Evolutionary conservation across 2,329 filamentous ascomycete species (phyloP).

Genomic region (Sphaerostilbella broomeana): DNA sequence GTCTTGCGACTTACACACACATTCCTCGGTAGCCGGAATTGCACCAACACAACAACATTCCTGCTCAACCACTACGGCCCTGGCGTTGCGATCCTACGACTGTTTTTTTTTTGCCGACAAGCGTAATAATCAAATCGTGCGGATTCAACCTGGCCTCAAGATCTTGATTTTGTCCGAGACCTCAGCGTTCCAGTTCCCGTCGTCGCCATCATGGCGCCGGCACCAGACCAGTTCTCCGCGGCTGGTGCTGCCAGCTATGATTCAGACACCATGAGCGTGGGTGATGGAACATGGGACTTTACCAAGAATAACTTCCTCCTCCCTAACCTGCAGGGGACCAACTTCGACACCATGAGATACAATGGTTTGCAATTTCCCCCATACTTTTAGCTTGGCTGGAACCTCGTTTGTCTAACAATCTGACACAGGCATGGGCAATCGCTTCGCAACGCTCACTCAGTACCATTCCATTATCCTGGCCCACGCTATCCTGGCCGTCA

Average conservation of each 20-base stretch:
- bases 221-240: constrained; percentile 54
- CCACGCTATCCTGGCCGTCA: constrained; percentile 64
- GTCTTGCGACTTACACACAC: too few relatives aligned
- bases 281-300: constrained; percentile 80
- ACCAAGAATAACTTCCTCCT: constrained; percentile 70
- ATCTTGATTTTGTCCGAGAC: neutral
- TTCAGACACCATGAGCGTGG: constrained; percentile 68
- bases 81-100: too few relatives aligned
- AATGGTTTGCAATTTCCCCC: constrained; percentile 62
- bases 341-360: constrained; percentile 77
- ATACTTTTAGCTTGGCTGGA: neutral
- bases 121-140: too few relatives aligned
- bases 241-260: constrained; percentile 67
- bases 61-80: too few relatives aligned
- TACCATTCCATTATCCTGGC: constrained; percentile 66
- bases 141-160: too few relatives aligned
- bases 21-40: too few relatives aligned
- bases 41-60: too few relatives aligned
- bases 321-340: constrained; percentile 68
- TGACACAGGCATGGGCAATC: constrained; percentile 69
- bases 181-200: constrained; percentile 14
- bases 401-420: constrained; percentile 15
- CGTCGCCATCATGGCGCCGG: constrained; percentile 54
- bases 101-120: too few relatives aligned
- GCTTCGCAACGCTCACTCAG: constrained; percentile 60